phyloP scores from a whole-genome alignment of 1,139 yeast species.

The Taiozyma onychis region DNA sequence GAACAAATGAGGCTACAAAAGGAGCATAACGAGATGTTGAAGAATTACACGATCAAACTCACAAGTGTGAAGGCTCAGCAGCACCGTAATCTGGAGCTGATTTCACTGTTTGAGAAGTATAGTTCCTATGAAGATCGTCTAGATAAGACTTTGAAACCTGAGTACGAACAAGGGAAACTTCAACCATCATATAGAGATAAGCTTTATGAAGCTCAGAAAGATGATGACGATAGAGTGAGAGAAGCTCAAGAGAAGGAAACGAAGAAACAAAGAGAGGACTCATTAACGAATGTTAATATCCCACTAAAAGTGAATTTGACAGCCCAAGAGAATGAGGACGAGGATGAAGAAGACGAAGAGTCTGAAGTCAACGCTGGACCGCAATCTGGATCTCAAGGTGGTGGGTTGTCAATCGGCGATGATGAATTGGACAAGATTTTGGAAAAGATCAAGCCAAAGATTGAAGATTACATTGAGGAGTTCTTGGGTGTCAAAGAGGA shows the following conservation, averaged over 20 bases:
- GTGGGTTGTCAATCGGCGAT: slow-evolving; percentile 6
- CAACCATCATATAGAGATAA: slow-evolving; percentile 16
- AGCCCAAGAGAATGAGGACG: neutral
- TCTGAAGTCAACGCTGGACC: neutral
- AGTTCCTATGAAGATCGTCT: slow-evolving; percentile 16
- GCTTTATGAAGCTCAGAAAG: slow-evolving; percentile 17
- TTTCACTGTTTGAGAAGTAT: slow-evolving; percentile 20
- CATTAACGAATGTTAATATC: slow-evolving; percentile 19
- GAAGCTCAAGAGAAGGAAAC: slow-evolving; percentile 24
- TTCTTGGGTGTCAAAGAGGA: slow-evolving; percentile 48
- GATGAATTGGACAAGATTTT: slow-evolving; percentile 14
- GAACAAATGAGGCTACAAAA: slow-evolving; percentile 24
- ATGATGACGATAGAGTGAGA: slow-evolving; percentile 20
- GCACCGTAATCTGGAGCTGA: slow-evolving; percentile 16
- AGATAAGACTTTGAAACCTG: slow-evolving; percentile 15
- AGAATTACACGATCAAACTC: slow-evolving; percentile 22
- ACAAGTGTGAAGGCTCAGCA: slow-evolving; percentile 21
- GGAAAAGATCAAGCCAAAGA: slow-evolving; percentile 28
- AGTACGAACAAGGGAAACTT: slow-evolving; percentile 15
- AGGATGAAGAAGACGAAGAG: neutral
- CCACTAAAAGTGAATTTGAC: slow-evolving; percentile 11
- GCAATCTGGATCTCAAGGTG: slow-evolving; percentile 1
- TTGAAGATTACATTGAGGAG: slow-evolving; percentile 42
- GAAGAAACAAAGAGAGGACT: slow-evolving; percentile 20
- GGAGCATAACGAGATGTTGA: slow-evolving; percentile 21